A percentile compares a stretch with the other conserved stretches of the same genome.
phyloP scores from a whole-genome alignment of 257 asterid genomes.

The Gentiana straminea region DNA sequence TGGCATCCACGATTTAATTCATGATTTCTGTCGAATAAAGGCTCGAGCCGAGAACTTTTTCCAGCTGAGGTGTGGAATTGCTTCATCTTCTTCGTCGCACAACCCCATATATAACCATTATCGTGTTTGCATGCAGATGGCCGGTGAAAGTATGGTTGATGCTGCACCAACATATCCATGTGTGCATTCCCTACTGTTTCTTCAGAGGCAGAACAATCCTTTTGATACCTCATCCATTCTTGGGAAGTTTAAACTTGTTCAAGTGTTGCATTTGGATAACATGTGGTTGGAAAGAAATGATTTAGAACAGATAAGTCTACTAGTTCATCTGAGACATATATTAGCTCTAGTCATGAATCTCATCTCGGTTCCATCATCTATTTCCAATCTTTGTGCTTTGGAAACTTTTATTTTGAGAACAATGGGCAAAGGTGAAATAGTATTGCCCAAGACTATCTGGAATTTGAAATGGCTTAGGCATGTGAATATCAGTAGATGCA shows the following conservation, averaged over 20 bases:
- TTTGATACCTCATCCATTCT: not conserved
- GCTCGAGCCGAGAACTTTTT: not conserved
- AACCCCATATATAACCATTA: not conserved
- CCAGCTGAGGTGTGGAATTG: not conserved
- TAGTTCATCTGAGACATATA: slow-evolving; percentile 3
- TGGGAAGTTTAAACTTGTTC: not conserved
- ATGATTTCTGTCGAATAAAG: not conserved
- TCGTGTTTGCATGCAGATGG: not conserved
- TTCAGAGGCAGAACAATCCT: not conserved
- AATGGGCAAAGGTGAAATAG: not conserved
- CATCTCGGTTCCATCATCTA: not conserved
- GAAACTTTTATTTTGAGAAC: not conserved
- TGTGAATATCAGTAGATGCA: not conserved
- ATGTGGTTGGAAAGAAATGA: not conserved
- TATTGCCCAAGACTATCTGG: not conserved
- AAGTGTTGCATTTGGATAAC: slow-evolving; percentile 4
- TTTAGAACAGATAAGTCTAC: not conserved
- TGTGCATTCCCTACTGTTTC: not conserved
- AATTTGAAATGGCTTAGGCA: not conserved
- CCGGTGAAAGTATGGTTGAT: too few species aligned
- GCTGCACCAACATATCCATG: not conserved
- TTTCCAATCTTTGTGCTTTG: not conserved
- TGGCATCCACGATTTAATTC: slow-evolving; percentile 3
- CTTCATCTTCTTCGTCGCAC: not conserved
- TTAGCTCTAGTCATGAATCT: not conserved